Evolutionary conservation across 305 asterid genomes (phyloP).

Genomic region (Plantago coronopus): DNA sequence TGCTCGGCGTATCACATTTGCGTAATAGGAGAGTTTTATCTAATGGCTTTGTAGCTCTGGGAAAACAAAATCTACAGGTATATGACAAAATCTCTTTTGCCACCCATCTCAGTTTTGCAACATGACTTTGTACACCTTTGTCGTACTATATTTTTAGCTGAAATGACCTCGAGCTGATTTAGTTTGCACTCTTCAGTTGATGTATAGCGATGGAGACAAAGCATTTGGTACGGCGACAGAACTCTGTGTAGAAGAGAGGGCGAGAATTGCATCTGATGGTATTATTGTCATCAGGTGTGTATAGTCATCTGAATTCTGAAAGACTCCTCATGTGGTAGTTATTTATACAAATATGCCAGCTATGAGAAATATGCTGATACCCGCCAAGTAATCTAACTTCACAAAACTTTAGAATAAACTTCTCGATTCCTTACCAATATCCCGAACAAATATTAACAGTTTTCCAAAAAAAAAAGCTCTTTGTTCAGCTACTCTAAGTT

Average conservation of each 20-base stretch:
- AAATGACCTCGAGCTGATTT: conserved; percentile 23
- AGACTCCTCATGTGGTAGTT: neutral
- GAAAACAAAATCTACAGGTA: conserved; percentile 97
- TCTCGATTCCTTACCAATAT: neutral
- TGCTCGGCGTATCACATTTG: conserved; percentile 97
- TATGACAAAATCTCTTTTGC: conserved; percentile 7
- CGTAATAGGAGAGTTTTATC: conserved; percentile 91
- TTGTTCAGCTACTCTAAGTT: neutral
- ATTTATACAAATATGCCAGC: too few species aligned
- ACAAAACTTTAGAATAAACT: neutral
- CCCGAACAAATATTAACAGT: neutral
- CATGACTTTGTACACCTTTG: conserved; percentile 16
- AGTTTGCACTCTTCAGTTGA: conserved; percentile 57
- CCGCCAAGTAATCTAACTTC: neutral
- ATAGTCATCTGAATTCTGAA: conserved; percentile 15
- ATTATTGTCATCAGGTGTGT: conserved; percentile 82
- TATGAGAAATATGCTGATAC: neutral
- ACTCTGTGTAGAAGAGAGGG: conserved; percentile 84
- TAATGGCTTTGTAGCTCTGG: conserved; percentile 81
- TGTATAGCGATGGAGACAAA: conserved; percentile 99
- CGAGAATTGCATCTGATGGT: conserved; percentile 90
- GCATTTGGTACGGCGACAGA: conserved; percentile 96
- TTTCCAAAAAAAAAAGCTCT: too few species aligned
- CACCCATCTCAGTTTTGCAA: conserved; percentile 11
- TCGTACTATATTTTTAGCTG: conserved; percentile 20